phyloP scores from a whole-genome alignment of 78 protist genomes.

The Dictyostelium brefeldianum region DNA sequence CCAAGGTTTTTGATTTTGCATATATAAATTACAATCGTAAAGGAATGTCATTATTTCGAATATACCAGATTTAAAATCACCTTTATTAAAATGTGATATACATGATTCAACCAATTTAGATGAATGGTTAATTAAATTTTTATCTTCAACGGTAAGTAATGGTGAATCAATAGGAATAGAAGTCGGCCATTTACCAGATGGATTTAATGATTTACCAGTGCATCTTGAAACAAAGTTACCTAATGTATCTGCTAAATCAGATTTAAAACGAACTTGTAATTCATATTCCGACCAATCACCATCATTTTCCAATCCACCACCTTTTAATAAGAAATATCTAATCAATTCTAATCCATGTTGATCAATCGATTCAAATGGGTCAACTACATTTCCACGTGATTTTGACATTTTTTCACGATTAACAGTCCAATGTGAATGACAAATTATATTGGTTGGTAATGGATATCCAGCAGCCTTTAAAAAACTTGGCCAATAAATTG shows the following conservation, averaged over 20 bases:
- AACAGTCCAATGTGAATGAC: conserved; percentile 95
- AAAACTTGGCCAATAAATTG: conserved; percentile 98
- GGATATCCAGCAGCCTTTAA: conserved; percentile 78
- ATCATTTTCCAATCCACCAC: conserved; percentile 86
- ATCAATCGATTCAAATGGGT: conserved; percentile 65
- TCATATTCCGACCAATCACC: conserved; percentile 82
- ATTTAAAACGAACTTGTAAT: conserved; percentile 8
- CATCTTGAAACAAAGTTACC: conserved; percentile 80
- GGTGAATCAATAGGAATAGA: neutral
- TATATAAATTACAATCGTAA: conserved; percentile 20
- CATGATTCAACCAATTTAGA: neutral
- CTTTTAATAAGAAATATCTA: conserved; percentile 61
- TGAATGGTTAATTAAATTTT: neutral
- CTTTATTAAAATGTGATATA: neutral
- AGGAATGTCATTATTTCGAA: conserved; percentile 35
- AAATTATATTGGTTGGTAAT: conserved; percentile 80
- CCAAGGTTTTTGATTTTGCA: conserved; percentile 69
- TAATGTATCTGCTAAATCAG: conserved; percentile 80
- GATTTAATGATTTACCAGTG: conserved; percentile 51
- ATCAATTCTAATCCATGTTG: conserved; percentile 87
- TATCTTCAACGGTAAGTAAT: neutral
- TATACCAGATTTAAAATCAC: conserved; percentile 65
- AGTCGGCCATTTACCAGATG: conserved; percentile 42
- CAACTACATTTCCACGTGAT: conserved; percentile 86
- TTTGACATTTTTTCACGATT: conserved; percentile 92